Base-by-base conservation (phyloP, 164 flowering plant genomes). In the Vitis rotundifolia region DNA sequence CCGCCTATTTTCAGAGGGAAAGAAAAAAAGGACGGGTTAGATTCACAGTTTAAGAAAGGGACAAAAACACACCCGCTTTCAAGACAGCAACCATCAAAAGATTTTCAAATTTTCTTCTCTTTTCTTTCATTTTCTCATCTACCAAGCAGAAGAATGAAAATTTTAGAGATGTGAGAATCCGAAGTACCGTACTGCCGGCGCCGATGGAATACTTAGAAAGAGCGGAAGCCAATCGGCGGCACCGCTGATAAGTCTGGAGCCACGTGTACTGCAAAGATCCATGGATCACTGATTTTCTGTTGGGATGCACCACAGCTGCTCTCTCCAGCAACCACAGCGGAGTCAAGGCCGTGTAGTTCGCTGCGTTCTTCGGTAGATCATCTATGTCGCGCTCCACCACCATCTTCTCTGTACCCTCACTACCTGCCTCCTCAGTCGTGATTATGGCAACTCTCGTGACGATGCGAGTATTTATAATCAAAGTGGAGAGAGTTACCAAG, bases 201-300 rank as follows among this genome's bases (percentile, higher is more conserved):
- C 85, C 89, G 70, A 93, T 70, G 54, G 87, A 83, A 63, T 48
- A 90, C 3, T 58, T 70, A 37, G 74, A 59, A 26, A 95, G 91
- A 60, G 99, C 97, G 26, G 99, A 93, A 55, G 98, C 98, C 58
- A 95, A 70, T 5, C 87, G 87, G 47, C 99, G 90, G 79, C 96
- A 91, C 1, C 99, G 80, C 26, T 77, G 79, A 71, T 91, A 93
- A 49, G 98, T 95, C 73, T 95, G 86, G 3, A 13, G 79, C 99
- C 99, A 95, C 8, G 96, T 93, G 80, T 84, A 95, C 8, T 62
- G 67, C 0, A 75, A 16, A 9, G 91, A 82, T 71, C 91, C 97
- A 65, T 95, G 93, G 71, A 95, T 61, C 50, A 95, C 6, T 3
- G 99, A 87, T 47, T 48, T 76, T 14, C 96, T 79, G 6, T 81